Conservation (phyloP, 495 filamentous ascomycete genomes). For the Bacidia gigantensis region DNA sequence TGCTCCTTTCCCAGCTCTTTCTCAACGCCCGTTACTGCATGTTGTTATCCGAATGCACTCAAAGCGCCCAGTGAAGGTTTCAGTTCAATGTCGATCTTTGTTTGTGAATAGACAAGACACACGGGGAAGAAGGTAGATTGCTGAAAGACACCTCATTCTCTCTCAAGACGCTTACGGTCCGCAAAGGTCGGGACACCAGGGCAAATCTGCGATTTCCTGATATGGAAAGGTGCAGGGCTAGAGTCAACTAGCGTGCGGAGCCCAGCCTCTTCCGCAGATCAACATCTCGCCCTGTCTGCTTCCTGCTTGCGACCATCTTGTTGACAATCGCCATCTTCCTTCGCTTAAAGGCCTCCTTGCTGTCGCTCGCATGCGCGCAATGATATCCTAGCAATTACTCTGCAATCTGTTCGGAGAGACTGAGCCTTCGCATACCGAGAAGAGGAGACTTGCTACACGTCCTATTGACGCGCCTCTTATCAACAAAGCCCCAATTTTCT, state of each 20-base stretch:
- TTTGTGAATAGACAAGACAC: too few relatives aligned
- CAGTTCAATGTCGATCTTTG: too few relatives aligned
- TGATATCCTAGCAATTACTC: background rate
- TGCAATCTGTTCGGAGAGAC: background rate
- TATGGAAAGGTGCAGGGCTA: conserved; percentile 4
- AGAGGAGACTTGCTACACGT: conserved; percentile 13
- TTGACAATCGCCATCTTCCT: background rate
- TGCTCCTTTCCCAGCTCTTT: background rate
- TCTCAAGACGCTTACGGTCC: too few relatives aligned
- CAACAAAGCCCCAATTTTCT: conserved; percentile 2
- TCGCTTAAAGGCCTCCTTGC: background rate
- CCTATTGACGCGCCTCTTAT: conserved; percentile 19
- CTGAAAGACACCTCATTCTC: too few relatives aligned
- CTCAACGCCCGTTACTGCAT: background rate
- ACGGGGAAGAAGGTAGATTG: too few relatives aligned
- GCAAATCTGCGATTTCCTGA: too few relatives aligned
- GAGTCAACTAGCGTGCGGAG: background rate
- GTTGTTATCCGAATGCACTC: background rate
- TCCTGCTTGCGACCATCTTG: background rate
- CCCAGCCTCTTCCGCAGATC: background rate
- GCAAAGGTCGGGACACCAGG: too few relatives aligned
- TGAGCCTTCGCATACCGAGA: too few relatives aligned
- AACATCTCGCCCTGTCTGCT: background rate
- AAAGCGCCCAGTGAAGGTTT: background rate
- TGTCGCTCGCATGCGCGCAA: background rate